phyloP scores from a whole-genome alignment of 2,329 filamentous ascomycete species.

The Claviceps digitariae region DNA sequence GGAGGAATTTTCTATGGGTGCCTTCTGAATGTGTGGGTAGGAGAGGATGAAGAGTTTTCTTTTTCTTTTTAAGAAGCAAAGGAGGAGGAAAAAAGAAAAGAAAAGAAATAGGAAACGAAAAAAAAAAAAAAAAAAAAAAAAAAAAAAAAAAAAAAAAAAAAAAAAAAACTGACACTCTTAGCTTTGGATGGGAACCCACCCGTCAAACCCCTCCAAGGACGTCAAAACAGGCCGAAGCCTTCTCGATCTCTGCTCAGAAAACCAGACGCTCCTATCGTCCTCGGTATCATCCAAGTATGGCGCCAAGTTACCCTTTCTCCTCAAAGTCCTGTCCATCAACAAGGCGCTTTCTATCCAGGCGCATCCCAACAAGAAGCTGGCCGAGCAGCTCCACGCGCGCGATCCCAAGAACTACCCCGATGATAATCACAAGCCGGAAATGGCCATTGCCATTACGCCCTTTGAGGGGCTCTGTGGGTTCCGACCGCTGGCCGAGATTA shows the following conservation, averaged over 20 bases:
- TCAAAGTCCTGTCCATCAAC: conserved; percentile 93
- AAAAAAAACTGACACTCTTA: conserved; percentile 21
- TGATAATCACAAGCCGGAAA: conserved; percentile 99
- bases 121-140: too few species aligned
- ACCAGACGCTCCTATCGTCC: conserved; percentile 65
- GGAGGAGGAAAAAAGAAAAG: too few species aligned
- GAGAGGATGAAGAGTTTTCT: too few species aligned
- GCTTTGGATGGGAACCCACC: conserved; percentile 99
- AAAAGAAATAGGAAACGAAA: too few species aligned
- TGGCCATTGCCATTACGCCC: conserved; percentile 93
- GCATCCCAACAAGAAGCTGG: conserved; percentile 85
- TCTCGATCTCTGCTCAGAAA: conserved; percentile 76
- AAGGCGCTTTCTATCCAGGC: conserved; percentile 97
- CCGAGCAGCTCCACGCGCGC: conserved; percentile 70
- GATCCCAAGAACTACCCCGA: conserved; percentile 95
- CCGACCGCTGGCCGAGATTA: conserved; percentile 72
- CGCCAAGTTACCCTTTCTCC: conserved; percentile 80
- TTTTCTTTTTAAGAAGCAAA: too few species aligned
- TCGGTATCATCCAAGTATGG: conserved; percentile 64
- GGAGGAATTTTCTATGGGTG: too few species aligned
- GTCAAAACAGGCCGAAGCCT: conserved; percentile 70
- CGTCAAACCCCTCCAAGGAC: conserved; percentile 88
- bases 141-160: too few species aligned
- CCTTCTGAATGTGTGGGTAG: too few species aligned
- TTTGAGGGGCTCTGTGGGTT: conserved; percentile 97